phyloP scores from a whole-genome alignment of 371 early-diverging fungal genomes.

The Zancudomyces culisetae region DNA sequence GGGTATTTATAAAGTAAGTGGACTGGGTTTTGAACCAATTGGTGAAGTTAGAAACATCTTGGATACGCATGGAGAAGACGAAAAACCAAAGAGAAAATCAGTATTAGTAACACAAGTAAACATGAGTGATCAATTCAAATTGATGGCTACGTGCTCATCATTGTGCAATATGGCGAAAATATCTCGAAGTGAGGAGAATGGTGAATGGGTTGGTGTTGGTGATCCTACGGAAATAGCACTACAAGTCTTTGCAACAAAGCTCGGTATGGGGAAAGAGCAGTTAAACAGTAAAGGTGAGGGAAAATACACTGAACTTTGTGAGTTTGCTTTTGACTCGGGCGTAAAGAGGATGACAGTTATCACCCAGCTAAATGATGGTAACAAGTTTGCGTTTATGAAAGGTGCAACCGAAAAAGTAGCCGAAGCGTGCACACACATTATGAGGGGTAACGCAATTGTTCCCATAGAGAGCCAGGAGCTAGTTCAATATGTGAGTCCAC shows the following conservation, averaged over 20 bases:
- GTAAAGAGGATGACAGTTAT: constrained; percentile 89
- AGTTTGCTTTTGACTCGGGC: constrained; percentile 63
- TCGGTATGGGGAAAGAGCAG: constrained; percentile 39
- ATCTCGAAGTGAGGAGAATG: constrained; percentile 31
- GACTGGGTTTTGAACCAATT: constrained; percentile 40
- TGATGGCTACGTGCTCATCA: constrained; percentile 30
- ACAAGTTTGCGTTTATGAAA: constrained; percentile 25
- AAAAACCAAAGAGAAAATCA: constrained; percentile 1
- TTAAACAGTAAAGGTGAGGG: constrained; percentile 23
- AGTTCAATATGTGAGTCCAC: constrained; percentile 29
- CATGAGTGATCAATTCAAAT: constrained; percentile 20
- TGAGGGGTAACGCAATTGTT: constrained; percentile 28
- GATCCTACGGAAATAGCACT: constrained; percentile 71
- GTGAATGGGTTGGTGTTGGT: constrained; percentile 52
- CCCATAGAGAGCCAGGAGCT: constrained; percentile 27
- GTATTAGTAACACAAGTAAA: constrained; percentile 5
- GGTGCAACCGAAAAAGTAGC: constrained; percentile 61
- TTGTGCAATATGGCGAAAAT: constrained; percentile 58
- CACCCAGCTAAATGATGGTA: constrained; percentile 32
- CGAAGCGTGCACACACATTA: constrained; percentile 28
- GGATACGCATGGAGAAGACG: constrained; percentile 5
- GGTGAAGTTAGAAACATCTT: constrained; percentile 31
- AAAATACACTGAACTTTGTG: constrained; percentile 45
- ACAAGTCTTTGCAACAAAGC: constrained; percentile 54
- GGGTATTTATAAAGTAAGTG: constrained; percentile 37